These are phyloP conservation scores for Cyclocybe aegerita DNA, from an alignment of 768 basidiomycete species.

Conservation along the genomic window DNA sequence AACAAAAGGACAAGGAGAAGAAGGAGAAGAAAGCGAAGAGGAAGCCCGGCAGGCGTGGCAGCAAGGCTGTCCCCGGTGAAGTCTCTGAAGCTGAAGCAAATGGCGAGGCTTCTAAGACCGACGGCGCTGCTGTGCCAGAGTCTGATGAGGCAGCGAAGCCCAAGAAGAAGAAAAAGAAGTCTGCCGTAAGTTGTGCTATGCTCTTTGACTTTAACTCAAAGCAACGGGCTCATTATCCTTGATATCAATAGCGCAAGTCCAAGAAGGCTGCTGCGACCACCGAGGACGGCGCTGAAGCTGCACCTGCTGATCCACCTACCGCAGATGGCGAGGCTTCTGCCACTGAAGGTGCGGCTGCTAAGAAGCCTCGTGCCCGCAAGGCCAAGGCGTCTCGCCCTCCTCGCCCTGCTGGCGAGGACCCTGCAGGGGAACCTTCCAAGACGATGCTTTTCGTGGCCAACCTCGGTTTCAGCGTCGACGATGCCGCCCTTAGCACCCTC, in stretches of 20 bases:
- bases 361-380: slow-evolving; percentile 59
- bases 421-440: slow-evolving; percentile 85
- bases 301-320: slow-evolving; percentile 25
- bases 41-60: slow-evolving; percentile 82
- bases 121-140: slow-evolving; percentile 50
- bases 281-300: slow-evolving; percentile 29
- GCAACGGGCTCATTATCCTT: slow-evolving; percentile 17
- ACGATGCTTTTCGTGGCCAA: slow-evolving; percentile 95
- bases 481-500: slow-evolving; percentile 72
- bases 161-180: slow-evolving; percentile 84
- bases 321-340: slow-evolving; percentile 36
- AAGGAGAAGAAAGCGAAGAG: slow-evolving; percentile 79
- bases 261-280: slow-evolving; percentile 37
- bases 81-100: slow-evolving; percentile 88
- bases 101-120: slow-evolving; percentile 66
- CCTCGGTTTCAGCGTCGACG: slow-evolving; percentile 92
- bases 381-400: slow-evolving; percentile 54
- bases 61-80: slow-evolving; percentile 85
- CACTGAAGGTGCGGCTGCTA: slow-evolving; percentile 33
- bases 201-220: slow-evolving; percentile 10
- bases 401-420: slow-evolving; percentile 80
- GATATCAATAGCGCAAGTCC: slow-evolving; percentile 51
- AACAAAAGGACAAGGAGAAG: slow-evolving; percentile 82
- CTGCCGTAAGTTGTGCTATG: slow-evolving; percentile 44
- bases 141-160: slow-evolving; percentile 73